phyloP scores from a whole-genome alignment of 2,329 filamentous ascomycete species.

The Claviceps quebecensis region DNA sequence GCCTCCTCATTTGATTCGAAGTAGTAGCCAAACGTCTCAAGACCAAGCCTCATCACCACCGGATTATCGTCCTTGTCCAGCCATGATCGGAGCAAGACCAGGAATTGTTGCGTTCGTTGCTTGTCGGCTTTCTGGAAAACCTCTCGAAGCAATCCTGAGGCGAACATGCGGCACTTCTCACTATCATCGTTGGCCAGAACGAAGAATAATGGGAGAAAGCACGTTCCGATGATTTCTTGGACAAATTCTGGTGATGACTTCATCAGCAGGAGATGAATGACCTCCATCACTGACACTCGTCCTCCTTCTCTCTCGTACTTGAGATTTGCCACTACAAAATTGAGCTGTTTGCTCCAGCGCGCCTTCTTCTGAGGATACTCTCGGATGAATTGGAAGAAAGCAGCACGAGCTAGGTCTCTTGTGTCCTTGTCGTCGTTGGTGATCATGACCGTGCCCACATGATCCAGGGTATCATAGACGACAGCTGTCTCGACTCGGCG shows the following conservation, averaged over 20 bases:
- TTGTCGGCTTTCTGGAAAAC: conserved; percentile 67
- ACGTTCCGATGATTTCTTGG: conserved; percentile 65
- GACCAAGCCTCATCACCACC: conserved; percentile 55
- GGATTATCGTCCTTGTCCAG: conserved; percentile 59
- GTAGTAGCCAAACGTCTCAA: conserved; percentile 73
- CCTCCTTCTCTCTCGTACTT: conserved; percentile 83
- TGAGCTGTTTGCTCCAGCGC: conserved; percentile 77
- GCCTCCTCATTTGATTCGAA: conserved; percentile 53
- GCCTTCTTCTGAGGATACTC: conserved; percentile 89
- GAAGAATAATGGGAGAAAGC: conserved; percentile 77
- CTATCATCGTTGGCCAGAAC: conserved; percentile 82
- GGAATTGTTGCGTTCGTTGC: conserved; percentile 56
- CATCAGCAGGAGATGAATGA: conserved; percentile 69
- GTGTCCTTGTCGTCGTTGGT: conserved; percentile 86
- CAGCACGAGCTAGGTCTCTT: conserved; percentile 72
- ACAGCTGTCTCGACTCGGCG: conserved; percentile 73
- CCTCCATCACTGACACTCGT: conserved; percentile 83
- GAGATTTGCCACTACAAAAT: conserved; percentile 79
- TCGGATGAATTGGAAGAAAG: conserved; percentile 86
- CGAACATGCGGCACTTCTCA: conserved; percentile 69
- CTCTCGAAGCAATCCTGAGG: conserved; percentile 64
- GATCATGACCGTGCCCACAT: conserved; percentile 84
- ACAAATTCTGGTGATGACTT: conserved; percentile 74
- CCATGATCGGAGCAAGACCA: conserved; percentile 61
- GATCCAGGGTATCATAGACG: conserved; percentile 84